These are phyloP conservation scores for Picochlorum sp. DNA, from an alignment of 139 green algal genomes.

Conservation along the genomic window DNA sequence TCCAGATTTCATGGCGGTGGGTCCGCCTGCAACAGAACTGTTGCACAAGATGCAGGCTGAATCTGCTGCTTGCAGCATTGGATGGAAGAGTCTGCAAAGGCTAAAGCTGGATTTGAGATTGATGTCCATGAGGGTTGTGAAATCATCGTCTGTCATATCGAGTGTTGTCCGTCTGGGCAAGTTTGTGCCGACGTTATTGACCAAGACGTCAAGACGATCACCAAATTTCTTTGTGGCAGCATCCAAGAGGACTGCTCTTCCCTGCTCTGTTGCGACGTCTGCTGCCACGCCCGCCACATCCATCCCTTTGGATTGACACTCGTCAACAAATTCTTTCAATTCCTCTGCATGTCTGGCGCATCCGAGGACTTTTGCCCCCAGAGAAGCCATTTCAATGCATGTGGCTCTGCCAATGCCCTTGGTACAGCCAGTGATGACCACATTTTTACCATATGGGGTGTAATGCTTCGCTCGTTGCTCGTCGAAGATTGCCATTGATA, in stretches of 20 bases:
- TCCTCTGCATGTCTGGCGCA: constrained; percentile 37
- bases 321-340: constrained; percentile 20
- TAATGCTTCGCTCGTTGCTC: constrained; percentile 5
- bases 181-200: constrained; percentile 71
- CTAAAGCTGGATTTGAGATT: constrained; percentile 75
- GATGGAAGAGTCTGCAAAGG: constrained; percentile 50
- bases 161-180: constrained; percentile 44
- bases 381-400: constrained; percentile 44
- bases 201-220: constrained; percentile 14
- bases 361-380: constrained; percentile 43
- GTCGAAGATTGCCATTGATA: background rate
- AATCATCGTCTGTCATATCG: constrained; percentile 63
- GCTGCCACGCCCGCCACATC: constrained; percentile 22
- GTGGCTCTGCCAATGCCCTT: constrained; percentile 52
- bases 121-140: constrained; percentile 46
- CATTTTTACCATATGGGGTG: background rate
- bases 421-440: constrained; percentile 56
- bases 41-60: constrained; percentile 65
- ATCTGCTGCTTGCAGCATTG: constrained; percentile 39
- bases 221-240: constrained; percentile 6
- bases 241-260: constrained; percentile 12
- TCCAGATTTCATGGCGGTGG: constrained; percentile 61
- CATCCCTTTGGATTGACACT: constrained; percentile 20
- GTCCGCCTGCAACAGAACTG: constrained; percentile 73
- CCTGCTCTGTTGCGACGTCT: constrained; percentile 12